phyloP scores from a whole-genome alignment of 768 basidiomycete genomes.

The Podaxis sp. region DNA sequence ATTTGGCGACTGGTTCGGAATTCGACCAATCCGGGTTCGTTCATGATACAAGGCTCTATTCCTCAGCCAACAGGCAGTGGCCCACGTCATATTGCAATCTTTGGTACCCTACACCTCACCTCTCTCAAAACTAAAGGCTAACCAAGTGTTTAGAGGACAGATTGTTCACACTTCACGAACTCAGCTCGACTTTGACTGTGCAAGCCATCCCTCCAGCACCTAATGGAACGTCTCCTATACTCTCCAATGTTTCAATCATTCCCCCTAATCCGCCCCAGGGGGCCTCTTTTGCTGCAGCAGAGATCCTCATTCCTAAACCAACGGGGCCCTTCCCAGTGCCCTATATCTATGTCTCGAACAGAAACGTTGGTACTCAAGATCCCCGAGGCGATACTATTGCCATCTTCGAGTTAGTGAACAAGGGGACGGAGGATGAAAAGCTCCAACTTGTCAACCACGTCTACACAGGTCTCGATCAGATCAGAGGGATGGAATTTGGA shows the following conservation, averaged over 20 bases:
- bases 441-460: slow-evolving; percentile 26
- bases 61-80: slow-evolving; percentile 60
- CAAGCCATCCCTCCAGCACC: slow-evolving; percentile 51
- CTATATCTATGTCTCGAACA: slow-evolving; percentile 66
- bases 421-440: slow-evolving; percentile 8
- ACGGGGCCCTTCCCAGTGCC: slow-evolving; percentile 41
- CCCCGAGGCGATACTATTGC: slow-evolving; percentile 49
- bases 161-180: slow-evolving; percentile 52
- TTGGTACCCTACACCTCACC: slow-evolving; percentile 27
- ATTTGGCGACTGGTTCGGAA: slow-evolving; percentile 59
- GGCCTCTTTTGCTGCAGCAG: slow-evolving; percentile 47
- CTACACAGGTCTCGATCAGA: slow-evolving; percentile 34
- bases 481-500: slow-evolving; percentile 64
- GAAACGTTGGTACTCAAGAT: slow-evolving; percentile 47
- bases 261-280: slow-evolving; percentile 30
- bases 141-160: slow-evolving; percentile 32
- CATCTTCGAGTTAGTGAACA: slow-evolving; percentile 39
- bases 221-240: slow-evolving; percentile 44
- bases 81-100: slow-evolving; percentile 41
- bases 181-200: slow-evolving; percentile 51
- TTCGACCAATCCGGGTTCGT: slow-evolving; percentile 42
- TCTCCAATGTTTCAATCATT: slow-evolving; percentile 46
- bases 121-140: slow-evolving; percentile 22
- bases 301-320: slow-evolving; percentile 55
- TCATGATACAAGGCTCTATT: slow-evolving; percentile 56